Conservation (phyloP, 306 rosid species). For the Canavalia ensiformis region DNA sequence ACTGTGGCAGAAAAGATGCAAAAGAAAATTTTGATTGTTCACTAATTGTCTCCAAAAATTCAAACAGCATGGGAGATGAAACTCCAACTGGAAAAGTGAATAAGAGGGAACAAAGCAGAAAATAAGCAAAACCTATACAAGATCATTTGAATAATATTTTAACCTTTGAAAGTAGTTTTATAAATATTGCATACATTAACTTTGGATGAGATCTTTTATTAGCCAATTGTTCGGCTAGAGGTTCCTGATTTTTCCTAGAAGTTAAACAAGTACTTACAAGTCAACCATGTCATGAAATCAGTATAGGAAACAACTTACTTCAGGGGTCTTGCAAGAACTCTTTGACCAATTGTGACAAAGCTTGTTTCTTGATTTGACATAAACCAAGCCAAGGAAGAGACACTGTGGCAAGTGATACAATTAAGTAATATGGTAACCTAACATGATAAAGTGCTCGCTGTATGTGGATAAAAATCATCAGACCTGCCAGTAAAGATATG, state of each 20-base stretch:
- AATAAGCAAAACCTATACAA: constrained; percentile 7
- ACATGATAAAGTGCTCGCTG: constrained; percentile 33
- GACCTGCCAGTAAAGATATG: constrained; percentile 99
- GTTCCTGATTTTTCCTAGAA: constrained; percentile 36
- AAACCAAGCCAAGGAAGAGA: constrained; percentile 98
- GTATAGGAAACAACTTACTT: constrained; percentile 67
- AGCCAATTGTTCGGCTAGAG: neutral
- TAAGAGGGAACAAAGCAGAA: constrained; percentile 24
- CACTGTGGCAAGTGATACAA: constrained; percentile 66
- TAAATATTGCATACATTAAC: constrained; percentile 36
- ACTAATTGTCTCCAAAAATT: constrained; percentile 34
- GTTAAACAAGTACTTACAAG: constrained; percentile 28
- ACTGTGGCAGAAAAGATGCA: constrained; percentile 16
- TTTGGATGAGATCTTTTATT: constrained; percentile 29
- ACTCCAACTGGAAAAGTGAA: constrained; percentile 8
- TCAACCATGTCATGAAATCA: constrained; percentile 37
- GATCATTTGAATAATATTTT: constrained; percentile 17
- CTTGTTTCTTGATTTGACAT: constrained; percentile 99
- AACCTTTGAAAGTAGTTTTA: constrained; percentile 34
- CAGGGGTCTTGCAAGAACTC: constrained; percentile 97
- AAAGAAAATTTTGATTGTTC: constrained; percentile 17
- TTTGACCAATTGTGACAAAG: constrained; percentile 95
- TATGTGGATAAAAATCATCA: constrained; percentile 44
- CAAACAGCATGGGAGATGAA: constrained; percentile 22
- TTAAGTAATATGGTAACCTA: constrained; percentile 19